Conservation (phyloP, 2,329 filamentous ascomycete genomes). For the Neopestalotiopsis clavispora region DNA sequence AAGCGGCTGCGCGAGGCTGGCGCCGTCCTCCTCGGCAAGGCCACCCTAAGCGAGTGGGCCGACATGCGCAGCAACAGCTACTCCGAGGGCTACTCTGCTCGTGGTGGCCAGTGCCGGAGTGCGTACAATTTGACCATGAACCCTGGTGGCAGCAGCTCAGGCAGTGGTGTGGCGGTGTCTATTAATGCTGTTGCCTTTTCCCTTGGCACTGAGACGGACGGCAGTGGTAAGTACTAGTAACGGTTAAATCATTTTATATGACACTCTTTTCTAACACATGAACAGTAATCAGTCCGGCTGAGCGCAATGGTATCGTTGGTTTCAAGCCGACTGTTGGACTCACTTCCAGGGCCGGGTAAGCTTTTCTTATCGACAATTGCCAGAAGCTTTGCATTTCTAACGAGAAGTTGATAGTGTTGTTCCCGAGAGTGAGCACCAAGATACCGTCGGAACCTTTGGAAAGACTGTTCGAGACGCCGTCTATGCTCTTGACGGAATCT, state of each 20-base stretch:
- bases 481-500: slow-evolving; percentile 70
- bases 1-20: slow-evolving; percentile 41
- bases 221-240: slow-evolving; percentile 49
- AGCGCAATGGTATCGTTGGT: slow-evolving; percentile 71
- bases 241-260: not conserved
- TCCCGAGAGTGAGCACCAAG: slow-evolving; percentile 70
- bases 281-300: slow-evolving; percentile 71
- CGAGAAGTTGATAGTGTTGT: slow-evolving; percentile 47
- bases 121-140: slow-evolving; percentile 73
- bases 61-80: slow-evolving; percentile 59
- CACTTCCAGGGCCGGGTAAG: slow-evolving; percentile 61
- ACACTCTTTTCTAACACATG: not conserved
- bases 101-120: slow-evolving; percentile 67
- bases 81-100: slow-evolving; percentile 68
- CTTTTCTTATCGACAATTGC: no score
- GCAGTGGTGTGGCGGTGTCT: slow-evolving; percentile 67
- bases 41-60: slow-evolving; percentile 71
- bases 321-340: slow-evolving; percentile 79
- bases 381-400: slow-evolving; percentile 3
- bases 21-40: slow-evolving; percentile 71
- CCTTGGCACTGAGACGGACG: slow-evolving; percentile 77
- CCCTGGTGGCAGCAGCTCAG: slow-evolving; percentile 72
- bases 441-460: slow-evolving; percentile 71
- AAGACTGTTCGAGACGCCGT: slow-evolving; percentile 72
- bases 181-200: slow-evolving; percentile 68